Base-by-base conservation (phyloP, 352 stramenopile genomes). In the Phytophthora ramorum region DNA sequence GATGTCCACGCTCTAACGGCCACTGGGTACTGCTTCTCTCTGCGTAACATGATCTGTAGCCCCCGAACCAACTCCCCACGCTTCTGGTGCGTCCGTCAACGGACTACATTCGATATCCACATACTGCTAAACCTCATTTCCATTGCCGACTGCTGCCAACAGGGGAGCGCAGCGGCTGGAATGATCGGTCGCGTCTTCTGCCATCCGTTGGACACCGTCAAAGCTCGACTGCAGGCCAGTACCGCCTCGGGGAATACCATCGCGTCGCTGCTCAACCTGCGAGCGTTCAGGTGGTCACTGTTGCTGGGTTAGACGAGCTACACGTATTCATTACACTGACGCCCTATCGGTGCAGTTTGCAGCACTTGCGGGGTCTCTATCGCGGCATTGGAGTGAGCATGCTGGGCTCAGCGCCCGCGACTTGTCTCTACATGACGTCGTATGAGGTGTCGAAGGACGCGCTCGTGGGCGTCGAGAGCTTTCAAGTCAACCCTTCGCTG, bases 401-500 rank as follows among this genome's bases (percentile, higher is more conserved):
- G 63, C 51, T 99, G 20, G 96, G 96, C 9, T 98, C 96, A 12
- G 97, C 96, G 41, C 97, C 97, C 9, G 98, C 93, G 1, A 98
- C 95, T 46, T 97, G 97, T 63, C 70, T 99, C 5, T 99, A 99
- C 80, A 75, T 99, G 52, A 98, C 91, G 28, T 97, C 94, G 14
- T 99, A 99, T 80, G 96, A 99, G 62, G 76, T 95, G 37, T 88
- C 71, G 22, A 93, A 90, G 63, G 79, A 91, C 60, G 71, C 66
- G 47, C 66, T 93, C 8, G 69, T 84, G 38, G 22, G 63, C 8
- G 46, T 86, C 12, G 63, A 76, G 8, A 48, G 79, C 26, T 85
- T 92, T 47, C 69, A 69, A 19, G 49, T 66, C 3, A 78, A 64
- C 28, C 79, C 82, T 43, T 90, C 87, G 58, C 58, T 95, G 41